phyloP scores from a whole-genome alignment of 169 alveolate genomes.

The Eimeria necatrix region DNA sequence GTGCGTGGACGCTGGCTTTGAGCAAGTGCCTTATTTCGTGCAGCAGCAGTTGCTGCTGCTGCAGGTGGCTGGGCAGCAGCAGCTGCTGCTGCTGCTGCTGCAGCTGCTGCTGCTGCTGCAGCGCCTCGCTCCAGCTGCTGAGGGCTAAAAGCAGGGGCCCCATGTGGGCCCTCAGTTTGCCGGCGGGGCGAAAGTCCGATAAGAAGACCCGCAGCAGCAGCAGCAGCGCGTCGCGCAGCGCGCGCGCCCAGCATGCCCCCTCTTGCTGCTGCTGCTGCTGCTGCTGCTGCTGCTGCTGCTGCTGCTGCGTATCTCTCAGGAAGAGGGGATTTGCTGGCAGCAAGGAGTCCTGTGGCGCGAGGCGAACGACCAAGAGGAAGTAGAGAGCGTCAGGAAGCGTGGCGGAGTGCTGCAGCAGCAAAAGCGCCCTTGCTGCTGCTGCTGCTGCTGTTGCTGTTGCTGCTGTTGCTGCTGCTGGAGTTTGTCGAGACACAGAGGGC shows the following conservation, averaged over 20 bases:
- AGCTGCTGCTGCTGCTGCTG: slow-evolving; percentile 32
- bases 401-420: slow-evolving; percentile 68
- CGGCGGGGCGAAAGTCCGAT: slow-evolving; percentile 41
- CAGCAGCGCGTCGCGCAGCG: slow-evolving; percentile 65
- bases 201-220: slow-evolving; percentile 50
- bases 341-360: slow-evolving; percentile 23
- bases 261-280: slow-evolving; percentile 66
- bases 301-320: slow-evolving; percentile 33
- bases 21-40: slow-evolving; percentile 55
- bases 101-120: slow-evolving; percentile 33
- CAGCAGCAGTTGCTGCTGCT: slow-evolving; percentile 19
- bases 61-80: background rate
- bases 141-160: slow-evolving; percentile 40
- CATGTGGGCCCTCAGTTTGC: slow-evolving; percentile 14
- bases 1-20: background rate
- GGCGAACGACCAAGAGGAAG: slow-evolving; percentile 60
- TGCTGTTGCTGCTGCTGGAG: no score
- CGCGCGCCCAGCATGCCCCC: slow-evolving; percentile 8
- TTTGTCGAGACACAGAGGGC: background rate
- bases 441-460: no score
- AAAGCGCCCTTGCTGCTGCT: slow-evolving; percentile 6
- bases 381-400: background rate
- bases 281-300: background rate
- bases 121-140: background rate
- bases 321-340: background rate